Conservation (phyloP, 1,284 basidiomycete genomes). For the Hortiboletus rubellus region DNA sequence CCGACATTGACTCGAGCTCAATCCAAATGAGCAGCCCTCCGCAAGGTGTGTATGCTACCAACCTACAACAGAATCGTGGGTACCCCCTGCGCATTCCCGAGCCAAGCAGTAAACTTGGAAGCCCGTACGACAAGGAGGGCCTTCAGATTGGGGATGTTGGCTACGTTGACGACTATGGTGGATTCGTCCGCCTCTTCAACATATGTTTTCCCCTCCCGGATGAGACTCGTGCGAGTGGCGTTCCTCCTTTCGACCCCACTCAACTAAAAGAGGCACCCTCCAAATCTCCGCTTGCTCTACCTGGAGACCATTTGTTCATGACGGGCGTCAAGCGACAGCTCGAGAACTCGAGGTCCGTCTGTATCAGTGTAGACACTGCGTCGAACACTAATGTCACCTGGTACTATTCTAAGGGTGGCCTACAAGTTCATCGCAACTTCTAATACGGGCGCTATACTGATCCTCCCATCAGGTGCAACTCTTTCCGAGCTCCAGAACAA, state of each 20-base stretch:
- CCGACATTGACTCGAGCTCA: too few relatives aligned
- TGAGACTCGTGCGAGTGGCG: too few relatives aligned
- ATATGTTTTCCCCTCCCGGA: neutral
- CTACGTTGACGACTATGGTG: neutral
- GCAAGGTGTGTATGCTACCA: neutral
- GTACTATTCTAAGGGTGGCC: neutral
- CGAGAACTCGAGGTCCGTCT: neutral
- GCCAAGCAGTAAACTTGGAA: neutral
- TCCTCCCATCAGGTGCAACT: constrained; percentile 5
- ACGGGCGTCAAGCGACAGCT: neutral
- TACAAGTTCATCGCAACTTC: constrained; percentile 4
- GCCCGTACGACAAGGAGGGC: neutral
- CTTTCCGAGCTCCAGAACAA: neutral
- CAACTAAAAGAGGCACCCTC: too few relatives aligned
- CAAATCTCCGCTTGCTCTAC: neutral
- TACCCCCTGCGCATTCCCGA: neutral
- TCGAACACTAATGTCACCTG: neutral
- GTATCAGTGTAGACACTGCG: too few relatives aligned
- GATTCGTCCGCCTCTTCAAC: neutral
- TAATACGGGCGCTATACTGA: constrained; percentile 7
- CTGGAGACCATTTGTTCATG: neutral
- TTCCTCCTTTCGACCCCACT: too few relatives aligned
- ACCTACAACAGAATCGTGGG: neutral
- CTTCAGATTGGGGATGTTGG: neutral
- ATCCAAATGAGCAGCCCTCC: too few relatives aligned